Evolutionary conservation across 768 basidiomycete species (phyloP).

Genomic region (Hysterangium stoloniferum): DNA sequence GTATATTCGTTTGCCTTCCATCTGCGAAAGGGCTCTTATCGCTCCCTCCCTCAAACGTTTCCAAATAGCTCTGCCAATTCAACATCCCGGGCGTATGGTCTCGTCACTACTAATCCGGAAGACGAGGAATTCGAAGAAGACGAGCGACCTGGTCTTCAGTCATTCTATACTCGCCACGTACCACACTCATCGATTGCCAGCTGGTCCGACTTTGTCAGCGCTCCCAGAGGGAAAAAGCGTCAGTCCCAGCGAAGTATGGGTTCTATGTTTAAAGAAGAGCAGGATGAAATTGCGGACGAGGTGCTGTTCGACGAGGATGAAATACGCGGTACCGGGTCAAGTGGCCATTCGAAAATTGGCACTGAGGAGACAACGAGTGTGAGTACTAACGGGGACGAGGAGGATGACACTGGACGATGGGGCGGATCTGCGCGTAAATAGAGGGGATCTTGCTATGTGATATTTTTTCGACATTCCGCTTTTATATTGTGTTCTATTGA

Average conservation of each 20-base stretch:
- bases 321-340: conserved; percentile 14
- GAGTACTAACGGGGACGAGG: conserved; percentile 19
- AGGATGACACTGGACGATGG: too few relatives aligned
- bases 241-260: conserved; percentile 15
- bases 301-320: conserved; percentile 41
- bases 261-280: conserved; percentile 26
- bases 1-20: conserved; percentile 93
- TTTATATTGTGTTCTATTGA: too few relatives aligned
- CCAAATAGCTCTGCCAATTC: too few relatives aligned
- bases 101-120: conserved; percentile 25
- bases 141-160: conserved; percentile 44
- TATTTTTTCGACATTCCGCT: too few relatives aligned
- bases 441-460: too few relatives aligned
- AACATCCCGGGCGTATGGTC: conserved; percentile 19
- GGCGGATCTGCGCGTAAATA: too few relatives aligned
- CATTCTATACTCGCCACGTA: conserved; percentile 49
- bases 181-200: conserved; percentile 38
- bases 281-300: conserved; percentile 34
- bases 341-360: conserved; percentile 15
- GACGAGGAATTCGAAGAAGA: conserved; percentile 46
- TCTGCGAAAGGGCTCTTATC: conserved; percentile 86
- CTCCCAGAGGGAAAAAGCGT: conserved; percentile 33
- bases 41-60: conserved; percentile 55
- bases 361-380: conserved; percentile 21
- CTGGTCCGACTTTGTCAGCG: conserved; percentile 58